phyloP scores from a whole-genome alignment of 2,329 filamentous ascomycete species.

The Penicillium sp. region DNA sequence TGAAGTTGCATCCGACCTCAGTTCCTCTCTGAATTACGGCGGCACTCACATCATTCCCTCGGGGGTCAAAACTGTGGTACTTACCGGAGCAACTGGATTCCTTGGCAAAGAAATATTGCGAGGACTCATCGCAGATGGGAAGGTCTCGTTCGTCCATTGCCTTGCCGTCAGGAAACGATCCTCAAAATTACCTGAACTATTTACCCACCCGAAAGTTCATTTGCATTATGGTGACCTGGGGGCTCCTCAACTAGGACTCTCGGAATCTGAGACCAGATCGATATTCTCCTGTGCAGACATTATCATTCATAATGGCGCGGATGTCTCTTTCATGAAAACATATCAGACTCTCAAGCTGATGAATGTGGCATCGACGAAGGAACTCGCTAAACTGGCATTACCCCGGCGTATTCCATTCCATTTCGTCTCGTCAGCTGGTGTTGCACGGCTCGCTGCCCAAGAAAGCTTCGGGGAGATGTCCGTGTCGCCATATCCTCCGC shows the following conservation, averaged over 20 bases:
- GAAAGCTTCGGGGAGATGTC: conserved; percentile 17
- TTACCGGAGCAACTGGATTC: conserved; percentile 22
- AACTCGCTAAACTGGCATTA: conserved; percentile 25
- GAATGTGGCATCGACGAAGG: conserved; percentile 29
- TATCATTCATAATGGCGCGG: conserved; percentile 27
- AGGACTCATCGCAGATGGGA: conserved; percentile 10
- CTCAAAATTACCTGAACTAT: conserved; percentile 5
- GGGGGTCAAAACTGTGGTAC: conserved; percentile 5
- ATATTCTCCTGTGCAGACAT: conserved; percentile 22
- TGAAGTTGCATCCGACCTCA: not conserved
- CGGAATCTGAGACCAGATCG: conserved; percentile 6
- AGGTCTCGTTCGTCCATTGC: conserved; percentile 12
- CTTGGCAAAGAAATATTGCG: conserved; percentile 20
- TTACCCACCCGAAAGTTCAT: conserved; percentile 14
- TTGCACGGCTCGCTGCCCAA: conserved; percentile 13
- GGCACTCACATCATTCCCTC: not conserved
- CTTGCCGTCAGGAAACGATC: conserved; percentile 15
- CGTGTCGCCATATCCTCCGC: conserved; percentile 20
- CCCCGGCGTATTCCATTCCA: conserved; percentile 28
- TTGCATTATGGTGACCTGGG: conserved; percentile 16
- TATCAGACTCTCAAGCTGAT: conserved; percentile 28
- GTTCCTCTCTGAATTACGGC: not conserved
- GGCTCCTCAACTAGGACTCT: conserved; percentile 14
- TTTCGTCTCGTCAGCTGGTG: conserved; percentile 30
- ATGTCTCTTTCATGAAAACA: conserved; percentile 31